These are phyloP conservation scores for Colletotrichum euphorbiae DNA, from an alignment of 2,329 filamentous ascomycete genomes.

Conservation along the genomic window DNA sequence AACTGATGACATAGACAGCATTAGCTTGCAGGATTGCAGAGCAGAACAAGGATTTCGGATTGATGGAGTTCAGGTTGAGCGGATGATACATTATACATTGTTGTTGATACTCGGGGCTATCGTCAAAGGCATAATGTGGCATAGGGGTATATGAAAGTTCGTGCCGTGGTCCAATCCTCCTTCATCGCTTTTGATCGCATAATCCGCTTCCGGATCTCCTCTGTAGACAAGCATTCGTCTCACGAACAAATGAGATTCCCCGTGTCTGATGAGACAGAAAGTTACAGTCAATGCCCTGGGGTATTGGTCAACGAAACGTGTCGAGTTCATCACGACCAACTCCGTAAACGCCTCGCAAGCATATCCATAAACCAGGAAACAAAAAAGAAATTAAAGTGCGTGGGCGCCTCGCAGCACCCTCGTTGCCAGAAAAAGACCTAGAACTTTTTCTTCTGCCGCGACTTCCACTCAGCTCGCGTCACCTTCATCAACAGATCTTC, in stretches of 20 bases:
- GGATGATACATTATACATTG: conserved; percentile 34
- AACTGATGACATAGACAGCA: too few relatives aligned
- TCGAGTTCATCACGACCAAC: conserved; percentile 23
- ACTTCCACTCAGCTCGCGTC: conserved; percentile 87
- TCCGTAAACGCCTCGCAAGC: conserved; percentile 32
- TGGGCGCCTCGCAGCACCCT: neutral
- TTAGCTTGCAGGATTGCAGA: too few relatives aligned
- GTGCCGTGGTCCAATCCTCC: conserved; percentile 8
- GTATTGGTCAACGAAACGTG: conserved; percentile 29
- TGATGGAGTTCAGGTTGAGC: neutral
- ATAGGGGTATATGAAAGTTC: conserved; percentile 30
- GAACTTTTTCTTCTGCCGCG: conserved; percentile 59
- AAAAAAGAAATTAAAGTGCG: conserved; percentile 8
- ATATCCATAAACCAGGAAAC: conserved; percentile 18
- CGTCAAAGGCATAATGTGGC: conserved; percentile 5
- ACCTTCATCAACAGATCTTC: conserved; percentile 94
- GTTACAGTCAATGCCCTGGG: conserved; percentile 6
- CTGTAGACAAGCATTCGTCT: neutral
- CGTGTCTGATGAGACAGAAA: conserved; percentile 1
- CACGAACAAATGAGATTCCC: conserved; percentile 13
- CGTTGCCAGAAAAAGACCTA: conserved; percentile 42
- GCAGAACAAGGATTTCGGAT: too few relatives aligned
- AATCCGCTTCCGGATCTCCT: neutral
- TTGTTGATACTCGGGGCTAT: conserved; percentile 2
- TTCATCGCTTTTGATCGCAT: neutral